Conservation (phyloP, 192 early-diverging fungal genomes). For the Phlyctochytrium planicorne region DNA sequence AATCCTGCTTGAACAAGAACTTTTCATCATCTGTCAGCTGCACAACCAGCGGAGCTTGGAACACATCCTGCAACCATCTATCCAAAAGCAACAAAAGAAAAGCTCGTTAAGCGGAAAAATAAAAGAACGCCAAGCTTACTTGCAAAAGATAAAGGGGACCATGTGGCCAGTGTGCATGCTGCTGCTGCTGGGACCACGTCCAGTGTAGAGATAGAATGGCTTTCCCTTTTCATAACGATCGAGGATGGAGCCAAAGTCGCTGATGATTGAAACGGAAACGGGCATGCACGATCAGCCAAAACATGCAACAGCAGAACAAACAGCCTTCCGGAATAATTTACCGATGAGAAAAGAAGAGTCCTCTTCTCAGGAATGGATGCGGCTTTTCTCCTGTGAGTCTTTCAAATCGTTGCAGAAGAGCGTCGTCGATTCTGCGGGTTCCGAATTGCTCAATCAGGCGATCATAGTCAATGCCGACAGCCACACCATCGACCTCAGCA, state of each 20-base stretch:
- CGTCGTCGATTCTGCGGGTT: conserved; percentile 74
- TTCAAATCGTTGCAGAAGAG: conserved; percentile 77
- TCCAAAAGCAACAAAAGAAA: background rate
- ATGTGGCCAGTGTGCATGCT: conserved; percentile 97
- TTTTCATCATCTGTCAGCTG: conserved; percentile 99
- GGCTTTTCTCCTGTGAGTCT: conserved; percentile 77
- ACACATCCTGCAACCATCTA: conserved; percentile 93
- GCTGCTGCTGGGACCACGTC: conserved; percentile 87
- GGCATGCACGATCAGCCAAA: background rate
- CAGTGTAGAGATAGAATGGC: conserved; percentile 97
- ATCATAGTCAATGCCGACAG: conserved; percentile 89
- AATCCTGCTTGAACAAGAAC: conserved; percentile 89
- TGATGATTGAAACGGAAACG: conserved; percentile 2
- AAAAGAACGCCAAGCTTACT: conserved; percentile 46
- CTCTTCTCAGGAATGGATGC: conserved; percentile 83
- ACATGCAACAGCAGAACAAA: background rate
- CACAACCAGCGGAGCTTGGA: conserved; percentile 91
- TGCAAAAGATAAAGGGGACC: conserved; percentile 96
- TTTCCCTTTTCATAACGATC: conserved; percentile 93
- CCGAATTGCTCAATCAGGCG: conserved; percentile 87
- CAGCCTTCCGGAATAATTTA: conserved; percentile 30
- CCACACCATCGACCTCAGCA: conserved; percentile 82
- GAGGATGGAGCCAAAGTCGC: conserved; percentile 79
- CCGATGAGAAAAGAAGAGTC: conserved; percentile 95
- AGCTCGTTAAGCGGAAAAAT: background rate